phyloP scores from a whole-genome alignment of 805 yeast genomes.

The Candida schatavii region DNA sequence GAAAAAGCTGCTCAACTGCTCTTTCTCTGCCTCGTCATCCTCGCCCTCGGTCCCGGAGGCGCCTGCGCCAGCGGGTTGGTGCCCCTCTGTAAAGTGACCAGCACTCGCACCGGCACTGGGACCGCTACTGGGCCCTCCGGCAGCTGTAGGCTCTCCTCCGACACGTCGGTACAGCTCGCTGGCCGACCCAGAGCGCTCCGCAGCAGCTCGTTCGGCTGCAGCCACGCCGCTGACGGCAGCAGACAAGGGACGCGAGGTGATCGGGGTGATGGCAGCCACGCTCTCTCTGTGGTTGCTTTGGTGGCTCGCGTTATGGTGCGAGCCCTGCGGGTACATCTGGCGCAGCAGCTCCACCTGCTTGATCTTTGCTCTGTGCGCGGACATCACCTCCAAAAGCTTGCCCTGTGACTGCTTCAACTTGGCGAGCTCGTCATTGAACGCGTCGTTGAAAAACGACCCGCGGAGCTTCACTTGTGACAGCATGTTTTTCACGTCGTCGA shows the following conservation, averaged over 20 bases:
- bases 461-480: constrained; percentile 43
- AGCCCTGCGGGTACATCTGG: constrained; percentile 30
- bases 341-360: constrained; percentile 15
- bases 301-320: constrained; percentile 3
- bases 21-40: constrained; percentile 27
- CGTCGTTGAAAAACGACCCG: constrained; percentile 49
- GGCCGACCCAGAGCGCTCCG: too few species aligned
- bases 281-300: background rate
- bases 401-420: constrained; percentile 56
- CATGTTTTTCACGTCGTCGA: constrained; percentile 72
- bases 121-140: background rate
- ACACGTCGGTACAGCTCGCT: background rate
- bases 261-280: background rate
- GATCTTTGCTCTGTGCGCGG: constrained; percentile 24
- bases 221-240: background rate
- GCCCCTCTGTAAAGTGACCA: background rate
- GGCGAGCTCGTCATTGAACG: constrained; percentile 50
- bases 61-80: background rate
- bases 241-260: too few species aligned
- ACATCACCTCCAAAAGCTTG: constrained; percentile 31
- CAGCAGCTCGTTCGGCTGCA: background rate
- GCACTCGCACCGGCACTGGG: background rate
- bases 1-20: constrained; percentile 24
- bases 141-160: background rate
- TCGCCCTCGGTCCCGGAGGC: constrained; percentile 5